phyloP scores from a whole-genome alignment of 1,284 basidiomycete genomes.

The Violaceomyces palustris region DNA sequence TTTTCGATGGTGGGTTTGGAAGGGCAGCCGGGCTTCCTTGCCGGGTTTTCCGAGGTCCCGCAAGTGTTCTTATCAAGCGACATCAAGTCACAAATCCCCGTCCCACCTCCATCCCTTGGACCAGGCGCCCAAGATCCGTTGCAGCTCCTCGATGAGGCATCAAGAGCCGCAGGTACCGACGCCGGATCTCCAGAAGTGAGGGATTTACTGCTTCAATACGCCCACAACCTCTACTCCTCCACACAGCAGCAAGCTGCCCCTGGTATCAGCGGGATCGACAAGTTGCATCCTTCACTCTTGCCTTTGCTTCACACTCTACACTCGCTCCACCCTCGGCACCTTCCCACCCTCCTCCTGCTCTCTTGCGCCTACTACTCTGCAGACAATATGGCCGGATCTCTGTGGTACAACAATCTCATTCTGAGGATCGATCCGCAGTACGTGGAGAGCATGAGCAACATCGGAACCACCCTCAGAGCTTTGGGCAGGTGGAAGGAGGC shows the following conservation, averaged over 20 bases:
- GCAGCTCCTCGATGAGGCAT: constrained; percentile 35
- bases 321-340: constrained; percentile 39
- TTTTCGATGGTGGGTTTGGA: too few relatives aligned
- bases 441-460: constrained; percentile 56
- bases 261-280: constrained; percentile 10
- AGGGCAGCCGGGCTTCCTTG: too few relatives aligned
- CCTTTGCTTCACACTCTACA: constrained; percentile 46
- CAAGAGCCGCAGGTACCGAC: constrained; percentile 29
- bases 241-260: constrained; percentile 11
- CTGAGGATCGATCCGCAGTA: constrained; percentile 54
- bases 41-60: background rate
- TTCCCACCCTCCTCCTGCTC: constrained; percentile 44
- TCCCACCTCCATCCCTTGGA: constrained; percentile 12
- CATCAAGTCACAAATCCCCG: constrained; percentile 6
- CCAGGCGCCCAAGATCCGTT: constrained; percentile 37
- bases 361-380: constrained; percentile 48
- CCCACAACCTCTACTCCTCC: constrained; percentile 41
- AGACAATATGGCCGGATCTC: constrained; percentile 39
- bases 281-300: constrained; percentile 43
- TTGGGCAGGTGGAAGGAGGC: constrained; percentile 54
- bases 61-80: background rate
- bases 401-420: constrained; percentile 53
- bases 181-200: constrained; percentile 33
- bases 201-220: constrained; percentile 48
- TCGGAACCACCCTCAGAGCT: constrained; percentile 58